Conservation (phyloP, 2,329 filamentous ascomycete genomes). For the Coniochaeta hoffmannii region DNA sequence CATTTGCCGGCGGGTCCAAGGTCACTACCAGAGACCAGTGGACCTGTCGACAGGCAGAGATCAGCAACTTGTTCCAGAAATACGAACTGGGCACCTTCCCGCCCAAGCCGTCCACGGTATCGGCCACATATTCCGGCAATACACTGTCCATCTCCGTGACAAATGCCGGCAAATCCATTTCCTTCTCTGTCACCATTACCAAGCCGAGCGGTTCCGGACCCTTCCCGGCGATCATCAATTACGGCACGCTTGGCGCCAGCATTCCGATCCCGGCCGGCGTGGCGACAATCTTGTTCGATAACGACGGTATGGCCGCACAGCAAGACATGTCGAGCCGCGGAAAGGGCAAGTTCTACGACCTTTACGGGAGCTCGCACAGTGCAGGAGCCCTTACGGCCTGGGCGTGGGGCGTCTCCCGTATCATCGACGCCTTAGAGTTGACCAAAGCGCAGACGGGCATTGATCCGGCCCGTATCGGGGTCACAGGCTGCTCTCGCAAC, state of each 20-base stretch:
- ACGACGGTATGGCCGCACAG: slow-evolving; percentile 43
- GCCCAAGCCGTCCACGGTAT: slow-evolving; percentile 23
- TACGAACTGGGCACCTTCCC: slow-evolving; percentile 31
- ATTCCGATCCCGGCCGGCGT: slow-evolving; percentile 37
- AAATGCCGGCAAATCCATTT: slow-evolving; percentile 23
- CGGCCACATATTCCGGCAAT: slow-evolving; percentile 23
- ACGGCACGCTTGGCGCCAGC: slow-evolving; percentile 32
- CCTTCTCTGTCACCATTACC: slow-evolving; percentile 21
- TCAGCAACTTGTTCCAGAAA: slow-evolving; percentile 25
- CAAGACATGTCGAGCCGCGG: slow-evolving; percentile 39
- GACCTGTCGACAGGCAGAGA: slow-evolving; percentile 32
- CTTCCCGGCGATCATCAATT: slow-evolving; percentile 41
- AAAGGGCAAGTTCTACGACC: slow-evolving; percentile 39
- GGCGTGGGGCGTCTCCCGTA: slow-evolving; percentile 41
- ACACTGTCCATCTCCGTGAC: slow-evolving; percentile 27
- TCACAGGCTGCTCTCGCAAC: slow-evolving; percentile 44
- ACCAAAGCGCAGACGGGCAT: slow-evolving; percentile 27
- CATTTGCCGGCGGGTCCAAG: slow-evolving; percentile 25
- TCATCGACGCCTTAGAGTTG: slow-evolving; percentile 38
- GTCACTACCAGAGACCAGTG: slow-evolving; percentile 30
- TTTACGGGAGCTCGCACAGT: slow-evolving; percentile 36
- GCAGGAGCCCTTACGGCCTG: slow-evolving; percentile 40
- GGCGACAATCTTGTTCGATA: slow-evolving; percentile 40
- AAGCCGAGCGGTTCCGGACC: slow-evolving; percentile 25
- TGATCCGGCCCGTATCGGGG: slow-evolving; percentile 27